Evolutionary conservation across 1,284 basidiomycete genomes (phyloP).

Genomic region (Ceratobasidium sp.): DNA sequence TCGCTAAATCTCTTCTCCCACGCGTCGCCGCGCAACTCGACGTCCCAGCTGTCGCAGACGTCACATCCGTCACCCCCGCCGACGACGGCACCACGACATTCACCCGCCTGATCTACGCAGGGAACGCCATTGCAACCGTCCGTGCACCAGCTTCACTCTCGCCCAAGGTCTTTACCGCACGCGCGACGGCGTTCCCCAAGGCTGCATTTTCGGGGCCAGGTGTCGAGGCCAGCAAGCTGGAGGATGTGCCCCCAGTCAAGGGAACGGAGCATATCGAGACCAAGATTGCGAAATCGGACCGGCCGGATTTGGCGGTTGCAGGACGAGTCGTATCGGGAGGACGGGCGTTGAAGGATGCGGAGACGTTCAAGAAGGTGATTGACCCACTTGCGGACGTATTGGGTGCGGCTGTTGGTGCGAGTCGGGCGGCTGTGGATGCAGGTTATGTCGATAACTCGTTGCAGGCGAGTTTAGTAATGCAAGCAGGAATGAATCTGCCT

Average conservation of each 20-base stretch:
- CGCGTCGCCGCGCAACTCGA: constrained; percentile 90
- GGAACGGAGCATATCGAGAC: constrained; percentile 85
- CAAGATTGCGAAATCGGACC: constrained; percentile 88
- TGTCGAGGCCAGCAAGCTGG: constrained; percentile 66
- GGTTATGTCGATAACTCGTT: constrained; percentile 98
- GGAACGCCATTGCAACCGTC: constrained; percentile 96
- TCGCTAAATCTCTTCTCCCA: constrained; percentile 82
- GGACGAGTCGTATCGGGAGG: constrained; percentile 94
- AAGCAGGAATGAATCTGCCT: background rate
- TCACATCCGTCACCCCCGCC: constrained; percentile 78
- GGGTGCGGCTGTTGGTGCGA: constrained; percentile 96
- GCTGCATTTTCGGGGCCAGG: constrained; percentile 59
- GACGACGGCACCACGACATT: constrained; percentile 78
- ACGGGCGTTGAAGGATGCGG: constrained; percentile 93
- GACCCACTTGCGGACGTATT: constrained; percentile 94
- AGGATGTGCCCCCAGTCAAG: constrained; percentile 73
- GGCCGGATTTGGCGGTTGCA: constrained; percentile 92
- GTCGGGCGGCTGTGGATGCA: constrained; percentile 96
- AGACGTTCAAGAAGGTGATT: constrained; percentile 88
- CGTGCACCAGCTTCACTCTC: constrained; percentile 77
- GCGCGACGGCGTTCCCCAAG: constrained; percentile 92
- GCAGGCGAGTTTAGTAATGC: constrained; percentile 61
- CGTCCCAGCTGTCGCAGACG: constrained; percentile 89
- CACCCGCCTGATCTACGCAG: constrained; percentile 96
- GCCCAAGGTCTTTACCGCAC: constrained; percentile 95